Conservation (phyloP, 768 basidiomycete genomes). For the Tulasnella sp. region DNA sequence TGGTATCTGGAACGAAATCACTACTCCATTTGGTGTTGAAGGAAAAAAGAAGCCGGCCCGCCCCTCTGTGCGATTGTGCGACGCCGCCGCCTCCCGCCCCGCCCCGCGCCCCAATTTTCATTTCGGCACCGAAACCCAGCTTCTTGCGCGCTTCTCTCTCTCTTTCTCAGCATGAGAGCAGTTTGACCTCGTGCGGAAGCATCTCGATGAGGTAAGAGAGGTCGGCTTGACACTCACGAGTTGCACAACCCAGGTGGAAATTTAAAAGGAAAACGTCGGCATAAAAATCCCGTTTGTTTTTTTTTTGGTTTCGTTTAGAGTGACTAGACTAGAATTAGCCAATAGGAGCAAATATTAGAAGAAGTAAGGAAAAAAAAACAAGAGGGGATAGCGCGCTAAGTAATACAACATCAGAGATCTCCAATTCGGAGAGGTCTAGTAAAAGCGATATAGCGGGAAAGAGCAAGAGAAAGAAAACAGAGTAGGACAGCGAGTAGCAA, state of each 20-base stretch:
- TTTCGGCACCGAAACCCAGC: neutral
- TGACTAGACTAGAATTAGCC: neutral
- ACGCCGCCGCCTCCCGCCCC: neutral
- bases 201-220: neutral
- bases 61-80: neutral
- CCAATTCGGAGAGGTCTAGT: neutral
- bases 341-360: neutral
- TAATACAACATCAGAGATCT: constrained; percentile 3
- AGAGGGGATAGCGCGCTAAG: neutral
- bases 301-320: neutral
- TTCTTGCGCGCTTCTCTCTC: neutral
- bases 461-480: neutral
- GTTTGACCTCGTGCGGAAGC: neutral
- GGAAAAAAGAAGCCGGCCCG: neutral
- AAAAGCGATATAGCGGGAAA: neutral
- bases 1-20: neutral
- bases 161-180: neutral
- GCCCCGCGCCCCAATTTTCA: neutral
- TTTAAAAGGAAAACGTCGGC: neutral
- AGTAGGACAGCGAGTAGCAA: neutral
- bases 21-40: neutral
- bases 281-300: neutral
- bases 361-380: neutral
- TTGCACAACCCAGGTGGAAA: neutral
- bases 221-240: neutral